Percentiles rank a stretch among this genome's conserved stretches.
phyloP scores from a whole-genome alignment of 2,329 filamentous ascomycete species.

The Peltaster fructicola region DNA sequence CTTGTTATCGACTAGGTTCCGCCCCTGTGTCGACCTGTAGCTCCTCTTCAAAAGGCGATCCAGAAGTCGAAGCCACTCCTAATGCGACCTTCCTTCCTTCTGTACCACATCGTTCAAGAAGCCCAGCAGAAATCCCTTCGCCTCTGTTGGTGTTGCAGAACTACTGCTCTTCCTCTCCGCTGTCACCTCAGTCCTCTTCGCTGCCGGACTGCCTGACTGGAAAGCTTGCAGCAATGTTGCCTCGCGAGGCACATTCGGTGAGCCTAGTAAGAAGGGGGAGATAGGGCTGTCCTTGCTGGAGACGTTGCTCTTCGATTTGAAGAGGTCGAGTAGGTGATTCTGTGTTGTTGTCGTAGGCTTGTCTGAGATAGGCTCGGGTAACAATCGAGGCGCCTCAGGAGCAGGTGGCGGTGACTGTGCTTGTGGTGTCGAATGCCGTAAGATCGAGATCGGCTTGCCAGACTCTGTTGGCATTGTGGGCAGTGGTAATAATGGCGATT shows the following conservation, averaged over 20 bases:
- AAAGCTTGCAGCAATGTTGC: no score
- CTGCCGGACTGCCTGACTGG: no score
- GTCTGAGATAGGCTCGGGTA: conserved; percentile 3
- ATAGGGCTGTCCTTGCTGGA: conserved; percentile 12
- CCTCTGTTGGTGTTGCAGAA: conserved; percentile 14
- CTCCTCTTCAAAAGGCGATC: no score
- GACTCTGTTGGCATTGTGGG: conserved; percentile 1
- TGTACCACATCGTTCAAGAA: conserved; percentile 20
- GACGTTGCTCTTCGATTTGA: conserved; percentile 9
- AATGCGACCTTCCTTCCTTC: conserved; percentile 18
- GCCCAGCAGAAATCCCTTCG: conserved; percentile 19
- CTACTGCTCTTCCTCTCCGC: conserved; percentile 9
- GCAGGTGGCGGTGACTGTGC: no score
- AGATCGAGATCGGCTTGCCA: no score
- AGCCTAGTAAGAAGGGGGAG: conserved; percentile 16
- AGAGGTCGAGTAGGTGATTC: conserved; percentile 13
- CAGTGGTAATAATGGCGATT: conserved; percentile 5
- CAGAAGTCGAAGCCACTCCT: no score
- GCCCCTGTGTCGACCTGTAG: no score
- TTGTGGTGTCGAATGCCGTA: no score
- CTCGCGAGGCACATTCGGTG: conserved; percentile 8
- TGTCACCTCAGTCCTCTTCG: conserved; percentile 11
- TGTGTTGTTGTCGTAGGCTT: conserved; percentile 5
- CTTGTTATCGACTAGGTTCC: no score
- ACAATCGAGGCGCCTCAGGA: no score